These are phyloP conservation scores for Aureobasidium zeae DNA, from an alignment of 2,329 filamentous ascomycete genomes.

Conservation along the genomic window DNA sequence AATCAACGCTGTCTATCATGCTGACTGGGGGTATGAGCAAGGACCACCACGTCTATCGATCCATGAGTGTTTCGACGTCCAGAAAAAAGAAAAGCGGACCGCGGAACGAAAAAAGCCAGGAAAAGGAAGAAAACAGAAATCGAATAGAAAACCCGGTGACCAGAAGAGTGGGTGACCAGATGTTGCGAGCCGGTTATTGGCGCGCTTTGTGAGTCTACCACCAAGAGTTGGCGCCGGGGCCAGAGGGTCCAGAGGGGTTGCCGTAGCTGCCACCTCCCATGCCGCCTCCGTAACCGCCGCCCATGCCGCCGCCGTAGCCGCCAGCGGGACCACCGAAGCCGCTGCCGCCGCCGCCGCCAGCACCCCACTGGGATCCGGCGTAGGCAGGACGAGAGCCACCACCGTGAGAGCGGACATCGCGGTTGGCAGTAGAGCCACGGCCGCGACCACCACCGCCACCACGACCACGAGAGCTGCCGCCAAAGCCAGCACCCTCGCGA, in stretches of 20 bases:
- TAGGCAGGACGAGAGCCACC: constrained; percentile 47
- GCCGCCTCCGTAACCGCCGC: constrained; percentile 36
- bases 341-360: constrained; percentile 35
- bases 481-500: constrained; percentile 77
- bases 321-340: constrained; percentile 35
- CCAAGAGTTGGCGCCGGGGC: constrained; percentile 46
- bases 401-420: constrained; percentile 66
- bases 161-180: constrained; percentile 10
- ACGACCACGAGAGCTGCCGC: constrained; percentile 55
- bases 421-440: constrained; percentile 60
- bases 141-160: constrained; percentile 21
- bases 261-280: constrained; percentile 48
- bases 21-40: constrained; percentile 38
- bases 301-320: constrained; percentile 32
- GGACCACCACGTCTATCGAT: constrained; percentile 24
- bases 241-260: constrained; percentile 55
- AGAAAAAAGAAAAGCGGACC: constrained; percentile 29
- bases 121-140: constrained; percentile 16
- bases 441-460: constrained; percentile 65
- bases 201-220: constrained; percentile 43
- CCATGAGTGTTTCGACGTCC: constrained; percentile 20
- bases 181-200: neutral
- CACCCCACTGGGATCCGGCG: constrained; percentile 48
- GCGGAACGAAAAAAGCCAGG: constrained; percentile 23
- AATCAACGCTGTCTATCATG: constrained; percentile 44